Evolutionary conservation across 2,329 filamentous ascomycete genomes (phyloP).

Genomic region (Diplodia scrobiculata): DNA sequence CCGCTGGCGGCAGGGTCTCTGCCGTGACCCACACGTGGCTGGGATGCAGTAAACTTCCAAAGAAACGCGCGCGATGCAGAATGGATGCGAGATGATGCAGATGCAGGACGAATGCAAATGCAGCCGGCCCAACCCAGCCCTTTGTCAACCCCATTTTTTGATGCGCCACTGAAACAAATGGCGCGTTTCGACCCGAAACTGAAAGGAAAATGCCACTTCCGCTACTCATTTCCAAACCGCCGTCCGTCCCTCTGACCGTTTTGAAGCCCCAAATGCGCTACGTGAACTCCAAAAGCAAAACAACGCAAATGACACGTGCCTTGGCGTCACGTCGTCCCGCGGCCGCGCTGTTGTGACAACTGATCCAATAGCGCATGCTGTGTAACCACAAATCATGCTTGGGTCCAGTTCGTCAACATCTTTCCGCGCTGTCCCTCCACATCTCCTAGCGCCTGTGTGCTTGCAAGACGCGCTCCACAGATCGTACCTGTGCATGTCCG

Average conservation of each 20-base stretch:
- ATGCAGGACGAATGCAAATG: constrained; percentile 21
- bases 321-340: constrained; percentile 8
- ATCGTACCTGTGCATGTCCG: constrained; percentile 5
- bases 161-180: constrained; percentile 26
- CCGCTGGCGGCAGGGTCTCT: constrained; percentile 6
- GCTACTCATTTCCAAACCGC: constrained; percentile 23
- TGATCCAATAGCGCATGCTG: constrained; percentile 24
- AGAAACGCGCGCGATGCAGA: constrained; percentile 6
- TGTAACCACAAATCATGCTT: constrained; percentile 13
- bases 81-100: constrained; percentile 22
- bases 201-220: constrained; percentile 18
- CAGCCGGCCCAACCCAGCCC: constrained; percentile 12
- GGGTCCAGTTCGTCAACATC: constrained; percentile 5
- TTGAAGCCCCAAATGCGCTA: constrained; percentile 20
- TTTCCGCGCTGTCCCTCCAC: constrained; percentile 21
- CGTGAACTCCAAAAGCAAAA: neutral
- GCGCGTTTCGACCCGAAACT: constrained; percentile 22
- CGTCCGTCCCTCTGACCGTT: constrained; percentile 2
- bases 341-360: constrained; percentile 7
- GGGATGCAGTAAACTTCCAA: constrained; percentile 10
- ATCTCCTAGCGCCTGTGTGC: constrained; percentile 6
- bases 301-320: constrained; percentile 18
- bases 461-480: constrained; percentile 9
- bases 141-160: constrained; percentile 23
- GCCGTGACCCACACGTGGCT: constrained; percentile 16